phyloP scores from a whole-genome alignment of 2,329 filamentous ascomycete species.

The Fusarium annulatum region DNA sequence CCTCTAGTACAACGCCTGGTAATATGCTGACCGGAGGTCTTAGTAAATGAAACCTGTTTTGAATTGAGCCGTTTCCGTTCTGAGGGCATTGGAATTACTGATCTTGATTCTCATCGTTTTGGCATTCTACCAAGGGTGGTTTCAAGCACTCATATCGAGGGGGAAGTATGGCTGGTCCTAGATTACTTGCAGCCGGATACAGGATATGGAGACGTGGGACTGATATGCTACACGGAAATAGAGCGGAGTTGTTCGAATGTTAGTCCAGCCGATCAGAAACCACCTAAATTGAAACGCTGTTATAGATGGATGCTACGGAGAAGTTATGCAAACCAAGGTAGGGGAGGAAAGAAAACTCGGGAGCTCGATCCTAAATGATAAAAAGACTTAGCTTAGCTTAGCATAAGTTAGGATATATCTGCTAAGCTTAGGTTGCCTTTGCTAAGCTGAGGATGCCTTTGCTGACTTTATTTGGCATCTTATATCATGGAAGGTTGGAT shows the following conservation, averaged over 20 bases:
- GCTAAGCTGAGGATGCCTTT: not conserved
- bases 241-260: not conserved
- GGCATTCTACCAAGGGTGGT: not conserved
- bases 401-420: not conserved
- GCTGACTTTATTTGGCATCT: not conserved
- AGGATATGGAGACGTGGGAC: not conserved
- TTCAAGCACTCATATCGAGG: not conserved
- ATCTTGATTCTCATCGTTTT: not conserved
- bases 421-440: not conserved
- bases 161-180: no score
- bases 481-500: no score
- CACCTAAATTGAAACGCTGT: not conserved
- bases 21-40: not conserved
- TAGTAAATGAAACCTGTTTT: not conserved
- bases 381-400: not conserved
- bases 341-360: not conserved
- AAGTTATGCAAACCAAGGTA: not conserved
- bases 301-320: not conserved
- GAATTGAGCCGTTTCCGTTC: not conserved
- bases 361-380: not conserved
- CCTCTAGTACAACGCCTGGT: not conserved
- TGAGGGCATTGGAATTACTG: conserved; percentile 9
- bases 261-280: not conserved
- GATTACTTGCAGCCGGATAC: not conserved
- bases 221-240: not conserved